These are phyloP conservation scores for Penicillium sp. DNA, from an alignment of 2,329 filamentous ascomycete genomes.

Conservation along the genomic window DNA sequence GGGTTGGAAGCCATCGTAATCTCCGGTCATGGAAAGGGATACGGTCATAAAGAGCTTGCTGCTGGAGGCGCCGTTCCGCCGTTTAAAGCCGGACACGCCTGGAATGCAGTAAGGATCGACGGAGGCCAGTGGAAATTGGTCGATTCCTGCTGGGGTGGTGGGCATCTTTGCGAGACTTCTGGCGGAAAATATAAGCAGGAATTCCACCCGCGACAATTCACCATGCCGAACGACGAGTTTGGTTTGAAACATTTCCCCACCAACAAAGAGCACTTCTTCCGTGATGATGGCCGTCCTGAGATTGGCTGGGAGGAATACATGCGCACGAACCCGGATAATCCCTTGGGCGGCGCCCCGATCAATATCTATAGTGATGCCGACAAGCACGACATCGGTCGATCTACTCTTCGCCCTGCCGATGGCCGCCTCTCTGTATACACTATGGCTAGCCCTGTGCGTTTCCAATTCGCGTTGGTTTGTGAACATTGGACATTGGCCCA, in stretches of 20 bases:
- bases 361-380: conserved; percentile 53
- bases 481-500: conserved; percentile 77
- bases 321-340: conserved; percentile 60
- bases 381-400: conserved; percentile 57
- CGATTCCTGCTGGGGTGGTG: conserved; percentile 92
- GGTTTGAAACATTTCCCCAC: conserved; percentile 78
- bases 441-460: conserved; percentile 65
- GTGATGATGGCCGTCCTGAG: conserved; percentile 66
- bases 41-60: conserved; percentile 66
- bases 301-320: conserved; percentile 84
- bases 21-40: conserved; percentile 84
- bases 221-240: conserved; percentile 76
- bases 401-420: conserved; percentile 64
- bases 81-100: conserved; percentile 73
- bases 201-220: conserved; percentile 68
- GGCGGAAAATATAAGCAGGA: conserved; percentile 65
- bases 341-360: conserved; percentile 43
- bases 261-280: conserved; percentile 71
- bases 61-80: conserved; percentile 70
- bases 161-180: conserved; percentile 59
- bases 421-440: conserved; percentile 64
- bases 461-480: conserved; percentile 80
- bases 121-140: conserved; percentile 87
- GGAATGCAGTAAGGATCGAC: conserved; percentile 91
- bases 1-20: conserved; percentile 79